These are phyloP conservation scores for Cyclotella kingstonii DNA, from an alignment of 108 stramenopile species.

Conservation along the genomic window DNA sequence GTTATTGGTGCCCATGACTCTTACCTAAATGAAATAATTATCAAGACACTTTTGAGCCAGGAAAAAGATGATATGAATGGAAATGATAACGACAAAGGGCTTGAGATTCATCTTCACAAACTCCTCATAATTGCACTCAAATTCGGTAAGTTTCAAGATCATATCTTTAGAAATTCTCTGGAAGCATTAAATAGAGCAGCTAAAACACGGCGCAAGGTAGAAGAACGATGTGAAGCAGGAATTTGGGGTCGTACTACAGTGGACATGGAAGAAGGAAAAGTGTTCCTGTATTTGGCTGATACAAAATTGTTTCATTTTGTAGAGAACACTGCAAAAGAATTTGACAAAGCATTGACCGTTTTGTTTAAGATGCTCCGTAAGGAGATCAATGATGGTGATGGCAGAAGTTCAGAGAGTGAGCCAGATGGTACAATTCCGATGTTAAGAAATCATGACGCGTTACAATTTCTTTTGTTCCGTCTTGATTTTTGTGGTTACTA, in stretches of 20 bases:
- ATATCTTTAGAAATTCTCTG: constrained; percentile 65
- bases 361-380: constrained; percentile 56
- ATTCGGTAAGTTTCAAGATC: constrained; percentile 83
- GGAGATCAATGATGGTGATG: constrained; percentile 51
- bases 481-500: constrained; percentile 86
- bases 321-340: constrained; percentile 43
- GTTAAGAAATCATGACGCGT: constrained; percentile 51
- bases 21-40: constrained; percentile 83
- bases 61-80: constrained; percentile 22
- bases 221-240: constrained; percentile 61
- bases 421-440: constrained; percentile 10
- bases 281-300: constrained; percentile 71
- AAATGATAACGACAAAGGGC: constrained; percentile 20
- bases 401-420: constrained; percentile 10
- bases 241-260: constrained; percentile 75
- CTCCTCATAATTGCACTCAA: constrained; percentile 63
- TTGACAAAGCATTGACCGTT: constrained; percentile 51
- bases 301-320: constrained; percentile 52
- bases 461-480: constrained; percentile 77
- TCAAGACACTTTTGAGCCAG: constrained; percentile 67
- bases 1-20: constrained; percentile 88
- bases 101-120: constrained; percentile 54
- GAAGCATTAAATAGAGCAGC: constrained; percentile 58
- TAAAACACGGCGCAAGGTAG: constrained; percentile 56
- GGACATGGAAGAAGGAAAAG: constrained; percentile 63